These are phyloP conservation scores for Aspergillus avenaceus DNA, from an alignment of 495 filamentous ascomycete genomes.

Conservation along the genomic window DNA sequence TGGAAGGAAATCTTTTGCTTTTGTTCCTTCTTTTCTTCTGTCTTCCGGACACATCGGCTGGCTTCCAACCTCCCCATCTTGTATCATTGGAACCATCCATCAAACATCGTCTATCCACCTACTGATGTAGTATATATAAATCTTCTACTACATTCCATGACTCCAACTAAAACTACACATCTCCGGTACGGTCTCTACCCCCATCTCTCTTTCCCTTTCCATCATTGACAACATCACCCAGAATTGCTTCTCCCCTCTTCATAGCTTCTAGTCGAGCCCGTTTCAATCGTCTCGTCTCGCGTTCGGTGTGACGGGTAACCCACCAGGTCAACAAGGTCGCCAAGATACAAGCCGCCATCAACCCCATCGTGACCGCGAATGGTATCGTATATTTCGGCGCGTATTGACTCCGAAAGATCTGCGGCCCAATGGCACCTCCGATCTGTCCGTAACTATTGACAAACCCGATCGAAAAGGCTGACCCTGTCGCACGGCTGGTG, in stretches of 20 bases:
- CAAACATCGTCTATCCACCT: too few species aligned
- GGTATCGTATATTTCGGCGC: slow-evolving; percentile 28
- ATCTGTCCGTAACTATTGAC: slow-evolving; percentile 34
- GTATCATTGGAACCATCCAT: too few species aligned
- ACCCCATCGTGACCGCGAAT: slow-evolving; percentile 28
- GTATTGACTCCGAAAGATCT: slow-evolving; percentile 29
- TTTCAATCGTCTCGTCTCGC: slow-evolving; percentile 36
- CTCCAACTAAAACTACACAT: too few species aligned
- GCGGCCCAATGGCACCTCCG: slow-evolving; percentile 28
- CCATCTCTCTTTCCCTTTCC: neutral
- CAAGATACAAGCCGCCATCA: slow-evolving; percentile 5
- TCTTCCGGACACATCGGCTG: too few species aligned
- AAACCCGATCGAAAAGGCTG: slow-evolving; percentile 40
- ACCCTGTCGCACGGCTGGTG: slow-evolving; percentile 35
- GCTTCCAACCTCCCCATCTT: too few species aligned
- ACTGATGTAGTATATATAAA: too few species aligned
- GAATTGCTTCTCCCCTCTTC: slow-evolving; percentile 30
- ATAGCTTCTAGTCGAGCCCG: slow-evolving; percentile 29
- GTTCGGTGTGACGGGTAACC: slow-evolving; percentile 27
- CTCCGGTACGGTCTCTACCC: too few species aligned
- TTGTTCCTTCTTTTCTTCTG: too few species aligned
- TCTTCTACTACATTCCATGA: too few species aligned
- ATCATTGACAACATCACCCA: slow-evolving; percentile 31
- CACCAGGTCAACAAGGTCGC: slow-evolving; percentile 13
- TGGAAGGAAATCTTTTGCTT: too few species aligned